A percentile compares a stretch with the other conserved stretches of the same genome.
Conservation (phyloP, 495 filamentous ascomycete genomes). For the Cudoniella acicularis region DNA sequence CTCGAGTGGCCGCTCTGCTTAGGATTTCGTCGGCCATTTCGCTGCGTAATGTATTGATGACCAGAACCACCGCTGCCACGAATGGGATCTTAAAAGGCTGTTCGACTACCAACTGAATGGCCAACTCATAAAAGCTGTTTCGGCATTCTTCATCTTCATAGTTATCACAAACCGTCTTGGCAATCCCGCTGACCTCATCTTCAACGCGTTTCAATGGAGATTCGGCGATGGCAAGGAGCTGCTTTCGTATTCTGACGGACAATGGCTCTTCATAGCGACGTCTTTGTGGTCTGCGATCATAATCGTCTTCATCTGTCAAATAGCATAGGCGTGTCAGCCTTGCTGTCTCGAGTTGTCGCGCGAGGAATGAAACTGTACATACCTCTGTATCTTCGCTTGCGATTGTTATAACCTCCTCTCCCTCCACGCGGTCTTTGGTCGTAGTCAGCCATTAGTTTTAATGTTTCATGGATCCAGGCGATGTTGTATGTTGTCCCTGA, state of each 20-base stretch:
- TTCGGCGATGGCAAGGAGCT: conserved; percentile 81
- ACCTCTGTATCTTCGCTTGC: conserved; percentile 62
- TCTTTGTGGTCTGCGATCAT: conserved; percentile 69
- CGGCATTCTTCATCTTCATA: conserved; percentile 75
- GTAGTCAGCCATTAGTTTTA: conserved; percentile 63
- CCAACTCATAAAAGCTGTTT: conserved; percentile 63
- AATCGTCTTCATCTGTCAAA: conserved; percentile 64
- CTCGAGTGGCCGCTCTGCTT: conserved; percentile 47
- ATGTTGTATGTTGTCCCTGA: background rate
- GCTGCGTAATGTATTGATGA: conserved; percentile 64
- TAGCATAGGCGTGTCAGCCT: conserved; percentile 15
- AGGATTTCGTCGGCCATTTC: conserved; percentile 69
- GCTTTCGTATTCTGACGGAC: conserved; percentile 70
- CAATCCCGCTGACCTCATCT: conserved; percentile 75
- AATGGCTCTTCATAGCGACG: conserved; percentile 78
- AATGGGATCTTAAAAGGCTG: conserved; percentile 97
- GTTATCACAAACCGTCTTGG: conserved; percentile 70
- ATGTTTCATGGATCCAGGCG: background rate
- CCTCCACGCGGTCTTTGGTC: conserved; percentile 58
- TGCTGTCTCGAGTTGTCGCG: conserved; percentile 2
- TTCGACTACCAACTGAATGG: conserved; percentile 74
- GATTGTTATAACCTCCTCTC: conserved; percentile 57
- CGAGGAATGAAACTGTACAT: conserved; percentile 21
- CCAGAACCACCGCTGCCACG: conserved; percentile 73
- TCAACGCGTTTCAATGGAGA: conserved; percentile 76